Conservation (phyloP, 306 rosid species). For the Styphnolobium japonicum region DNA sequence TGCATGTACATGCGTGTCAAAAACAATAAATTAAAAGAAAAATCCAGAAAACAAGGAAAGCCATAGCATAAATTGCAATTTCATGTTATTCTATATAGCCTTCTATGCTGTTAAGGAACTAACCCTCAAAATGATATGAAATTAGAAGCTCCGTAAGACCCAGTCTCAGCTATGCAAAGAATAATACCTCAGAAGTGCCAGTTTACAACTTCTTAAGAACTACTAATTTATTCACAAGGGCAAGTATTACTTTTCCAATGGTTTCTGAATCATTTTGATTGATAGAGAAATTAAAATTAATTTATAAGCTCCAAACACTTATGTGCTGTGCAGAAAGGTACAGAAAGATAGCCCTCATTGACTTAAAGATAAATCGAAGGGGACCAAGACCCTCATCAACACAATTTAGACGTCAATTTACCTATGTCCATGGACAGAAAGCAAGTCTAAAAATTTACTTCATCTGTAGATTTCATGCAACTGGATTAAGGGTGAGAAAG, state of each 20-base stretch:
- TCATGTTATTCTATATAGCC: neutral
- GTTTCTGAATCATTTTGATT: neutral
- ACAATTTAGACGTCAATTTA: neutral
- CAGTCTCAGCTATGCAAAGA: neutral
- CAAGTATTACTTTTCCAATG: neutral
- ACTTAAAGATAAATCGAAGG: neutral
- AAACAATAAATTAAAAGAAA: neutral
- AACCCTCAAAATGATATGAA: neutral
- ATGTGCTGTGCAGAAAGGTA: neutral
- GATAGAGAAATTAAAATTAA: neutral
- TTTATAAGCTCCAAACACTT: neutral
- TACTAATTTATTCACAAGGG: neutral
- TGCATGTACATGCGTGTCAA: neutral
- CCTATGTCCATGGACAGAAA: neutral
- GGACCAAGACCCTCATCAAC: neutral
- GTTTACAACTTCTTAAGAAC: neutral
- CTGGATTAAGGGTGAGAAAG: neutral
- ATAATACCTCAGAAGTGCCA: neutral
- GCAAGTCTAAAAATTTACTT: neutral
- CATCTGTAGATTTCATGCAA: neutral
- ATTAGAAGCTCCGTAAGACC: neutral
- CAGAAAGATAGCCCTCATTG: neutral
- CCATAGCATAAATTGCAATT: neutral
- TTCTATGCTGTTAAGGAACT: neutral
- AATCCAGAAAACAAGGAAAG: neutral